These are phyloP conservation scores for Umbelopsis ramanniana DNA, from an alignment of 192 early-diverging fungal genomes.

Conservation along the genomic window DNA sequence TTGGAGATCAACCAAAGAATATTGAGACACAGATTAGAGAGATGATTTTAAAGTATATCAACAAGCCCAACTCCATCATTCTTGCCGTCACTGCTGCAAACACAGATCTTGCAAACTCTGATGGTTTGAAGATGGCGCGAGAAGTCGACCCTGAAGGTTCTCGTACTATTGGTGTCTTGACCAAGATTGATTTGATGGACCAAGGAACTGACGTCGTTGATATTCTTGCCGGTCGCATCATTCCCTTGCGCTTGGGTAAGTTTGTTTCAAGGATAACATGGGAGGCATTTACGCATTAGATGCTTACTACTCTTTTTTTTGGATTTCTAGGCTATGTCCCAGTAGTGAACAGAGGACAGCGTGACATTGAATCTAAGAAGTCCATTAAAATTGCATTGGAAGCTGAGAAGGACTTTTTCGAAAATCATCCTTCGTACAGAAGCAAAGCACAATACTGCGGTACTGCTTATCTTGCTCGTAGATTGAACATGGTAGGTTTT, in stretches of 20 bases:
- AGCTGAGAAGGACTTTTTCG: constrained; percentile 89
- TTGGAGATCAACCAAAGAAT: constrained; percentile 99
- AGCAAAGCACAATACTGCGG: constrained; percentile 99
- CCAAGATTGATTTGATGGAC: constrained; percentile 99
- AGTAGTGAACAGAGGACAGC: constrained; percentile 98
- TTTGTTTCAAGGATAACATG: background rate
- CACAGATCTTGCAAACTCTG: constrained; percentile 98
- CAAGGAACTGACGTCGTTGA: constrained; percentile 99
- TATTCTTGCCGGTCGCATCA: constrained; percentile 95
- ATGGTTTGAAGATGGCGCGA: constrained; percentile 97
- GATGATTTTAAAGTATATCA: constrained; percentile 98
- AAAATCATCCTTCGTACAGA: constrained; percentile 92
- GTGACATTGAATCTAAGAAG: constrained; percentile 96
- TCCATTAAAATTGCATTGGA: constrained; percentile 89
- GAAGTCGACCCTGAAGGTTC: constrained; percentile 99
- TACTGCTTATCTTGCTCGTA: constrained; percentile 97
- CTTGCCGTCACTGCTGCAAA: constrained; percentile 98
- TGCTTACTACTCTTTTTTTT: background rate
- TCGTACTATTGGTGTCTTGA: constrained; percentile 98
- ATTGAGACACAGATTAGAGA: constrained; percentile 98
- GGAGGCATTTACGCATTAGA: background rate
- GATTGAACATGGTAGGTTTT: constrained; percentile 85
- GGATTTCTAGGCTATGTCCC: constrained; percentile 89
- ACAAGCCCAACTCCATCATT: constrained; percentile 98
- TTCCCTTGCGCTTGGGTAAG: constrained; percentile 91